A percentile compares a stretch with the other conserved stretches of the same genome.
Evolutionary conservation across 2,329 filamentous ascomycete genomes (phyloP).

Genomic region (Colletotrichum sansevieriae): DNA sequence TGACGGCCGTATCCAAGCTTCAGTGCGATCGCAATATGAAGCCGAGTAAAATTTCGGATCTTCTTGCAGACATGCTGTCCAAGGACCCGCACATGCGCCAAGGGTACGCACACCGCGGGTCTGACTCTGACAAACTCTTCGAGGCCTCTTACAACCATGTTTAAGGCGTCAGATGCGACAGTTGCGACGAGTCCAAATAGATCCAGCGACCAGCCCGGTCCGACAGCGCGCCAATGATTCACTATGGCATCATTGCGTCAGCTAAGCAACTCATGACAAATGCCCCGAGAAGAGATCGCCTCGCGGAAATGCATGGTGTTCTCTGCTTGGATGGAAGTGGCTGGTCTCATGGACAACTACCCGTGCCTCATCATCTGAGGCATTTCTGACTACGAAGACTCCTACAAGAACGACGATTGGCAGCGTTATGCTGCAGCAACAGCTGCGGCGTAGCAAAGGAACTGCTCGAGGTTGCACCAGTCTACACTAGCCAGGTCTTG

Average conservation of each 20-base stretch:
- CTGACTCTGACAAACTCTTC: conserved; percentile 3
- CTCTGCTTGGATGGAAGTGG: conserved; percentile 49
- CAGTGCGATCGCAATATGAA: background rate
- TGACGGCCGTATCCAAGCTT: conserved; percentile 35
- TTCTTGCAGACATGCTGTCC: background rate
- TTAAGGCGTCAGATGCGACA: conserved; percentile 8
- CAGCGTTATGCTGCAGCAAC: conserved; percentile 50
- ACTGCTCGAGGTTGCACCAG: background rate
- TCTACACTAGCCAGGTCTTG: too few species aligned
- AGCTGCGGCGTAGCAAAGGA: conserved; percentile 47
- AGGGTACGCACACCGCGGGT: background rate
- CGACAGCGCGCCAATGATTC: conserved; percentile 18
- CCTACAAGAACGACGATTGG: conserved; percentile 54
- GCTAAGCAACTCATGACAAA: conserved; percentile 44
- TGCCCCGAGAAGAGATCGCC: background rate
- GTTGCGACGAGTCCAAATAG: background rate
- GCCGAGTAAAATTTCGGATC: background rate
- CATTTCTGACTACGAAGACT: conserved; percentile 55
- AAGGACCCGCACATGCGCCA: background rate
- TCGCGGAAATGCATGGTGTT: conserved; percentile 11
- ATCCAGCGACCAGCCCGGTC: background rate
- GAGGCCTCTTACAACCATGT: conserved; percentile 9
- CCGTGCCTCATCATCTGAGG: conserved; percentile 53
- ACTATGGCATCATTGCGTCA: conserved; percentile 40
- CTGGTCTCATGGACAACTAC: conserved; percentile 45